Conservation (phyloP, 768 basidiomycete species). For the Asterophora parasitica region DNA sequence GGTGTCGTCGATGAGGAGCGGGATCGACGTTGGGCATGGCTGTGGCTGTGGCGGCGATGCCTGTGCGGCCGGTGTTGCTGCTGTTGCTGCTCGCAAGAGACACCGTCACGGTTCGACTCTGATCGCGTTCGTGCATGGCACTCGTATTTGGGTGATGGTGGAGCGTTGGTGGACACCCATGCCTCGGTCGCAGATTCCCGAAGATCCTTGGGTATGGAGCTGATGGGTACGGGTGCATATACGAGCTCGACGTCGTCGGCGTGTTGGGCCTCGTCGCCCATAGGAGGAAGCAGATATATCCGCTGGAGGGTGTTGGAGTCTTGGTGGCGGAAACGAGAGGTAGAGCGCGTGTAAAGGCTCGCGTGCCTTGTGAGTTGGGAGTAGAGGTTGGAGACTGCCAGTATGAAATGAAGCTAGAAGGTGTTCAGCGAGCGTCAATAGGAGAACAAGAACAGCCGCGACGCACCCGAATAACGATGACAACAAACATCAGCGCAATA, state of each 20-base stretch:
- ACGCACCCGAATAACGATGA: slow-evolving; percentile 66
- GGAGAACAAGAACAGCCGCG: slow-evolving; percentile 2
- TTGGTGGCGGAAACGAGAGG: slow-evolving; percentile 15
- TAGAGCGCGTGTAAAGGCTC: slow-evolving; percentile 17
- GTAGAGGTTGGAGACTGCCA: slow-evolving; percentile 67
- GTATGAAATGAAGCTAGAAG: slow-evolving; percentile 66
- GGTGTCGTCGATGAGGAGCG: slow-evolving; percentile 20
- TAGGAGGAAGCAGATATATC: slow-evolving; percentile 56
- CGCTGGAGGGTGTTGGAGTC: slow-evolving; percentile 40
- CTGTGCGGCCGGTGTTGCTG: slow-evolving; percentile 22
- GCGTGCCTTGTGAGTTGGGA: slow-evolving; percentile 41
- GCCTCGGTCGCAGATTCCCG: slow-evolving; percentile 59
- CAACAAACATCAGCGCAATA: slow-evolving; percentile 52
- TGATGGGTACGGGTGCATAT: slow-evolving; percentile 68
- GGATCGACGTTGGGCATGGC: slow-evolving; percentile 20
- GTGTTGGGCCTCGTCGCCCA: slow-evolving; percentile 10
- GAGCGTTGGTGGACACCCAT: slow-evolving; percentile 46
- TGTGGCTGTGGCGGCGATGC: slow-evolving; percentile 28
- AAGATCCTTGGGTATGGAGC: slow-evolving; percentile 46
- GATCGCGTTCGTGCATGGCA: slow-evolving; percentile 17
- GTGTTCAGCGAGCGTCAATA: slow-evolving; percentile 4
- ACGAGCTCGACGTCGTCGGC: slow-evolving; percentile 36
- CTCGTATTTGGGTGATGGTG: slow-evolving; percentile 7
- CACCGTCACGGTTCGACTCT: slow-evolving; percentile 14
- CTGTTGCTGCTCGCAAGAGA: slow-evolving; percentile 18